Evolutionary conservation across 2,329 filamentous ascomycete genomes (phyloP), one percentile per base, ranked within the genome.

Genomic region (Macrophomina phaseolina): DNA sequence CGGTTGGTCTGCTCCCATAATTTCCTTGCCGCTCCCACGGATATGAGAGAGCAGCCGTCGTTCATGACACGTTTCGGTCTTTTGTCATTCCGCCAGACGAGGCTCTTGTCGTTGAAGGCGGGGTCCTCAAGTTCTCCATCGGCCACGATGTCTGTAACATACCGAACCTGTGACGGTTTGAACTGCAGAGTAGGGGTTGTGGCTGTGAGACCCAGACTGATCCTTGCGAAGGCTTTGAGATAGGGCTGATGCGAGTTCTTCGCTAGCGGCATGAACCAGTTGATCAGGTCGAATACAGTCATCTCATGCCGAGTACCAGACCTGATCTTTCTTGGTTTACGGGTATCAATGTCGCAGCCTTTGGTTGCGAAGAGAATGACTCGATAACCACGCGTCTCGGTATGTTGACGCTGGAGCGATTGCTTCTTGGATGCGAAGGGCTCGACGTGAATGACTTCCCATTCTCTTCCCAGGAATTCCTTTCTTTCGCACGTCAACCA

Each of bases 31-130:
- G 91, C 83, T 1, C 80, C 84, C 4, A 81, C 79, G 0, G 91
- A 94, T 70, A 93, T 89, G 2, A 79, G 79, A 0, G 83, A 87
- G 52, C 91, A 90, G 0, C 91, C 82, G 67, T 84, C 82, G 30
- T 80, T 81, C 82, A 84, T 84, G 5, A 80, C 76, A 30, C 61
- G 55, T 0, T 36, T 23, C 7, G 67, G 34, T 0, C 67, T 65
- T 18, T 68, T 40, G 12, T 55, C 18, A 4, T 69, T 64, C 1
- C 67, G 46, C 75, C 75, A 79, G 1, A 63, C 1, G 1, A 79
- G 49, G 1, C 1, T 55, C 0, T 23, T n/a, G 52, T 84, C 81
- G 28, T 80, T 71, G 67, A 77, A 83, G 1, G 66, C 70, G 0
- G 38, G 61, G 46, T 77, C 74, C 62, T 83, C 81, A 0, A 65